Base-by-base conservation (phyloP, 352 stramenopile genomes). In the Phytophthora pistaciae region DNA sequence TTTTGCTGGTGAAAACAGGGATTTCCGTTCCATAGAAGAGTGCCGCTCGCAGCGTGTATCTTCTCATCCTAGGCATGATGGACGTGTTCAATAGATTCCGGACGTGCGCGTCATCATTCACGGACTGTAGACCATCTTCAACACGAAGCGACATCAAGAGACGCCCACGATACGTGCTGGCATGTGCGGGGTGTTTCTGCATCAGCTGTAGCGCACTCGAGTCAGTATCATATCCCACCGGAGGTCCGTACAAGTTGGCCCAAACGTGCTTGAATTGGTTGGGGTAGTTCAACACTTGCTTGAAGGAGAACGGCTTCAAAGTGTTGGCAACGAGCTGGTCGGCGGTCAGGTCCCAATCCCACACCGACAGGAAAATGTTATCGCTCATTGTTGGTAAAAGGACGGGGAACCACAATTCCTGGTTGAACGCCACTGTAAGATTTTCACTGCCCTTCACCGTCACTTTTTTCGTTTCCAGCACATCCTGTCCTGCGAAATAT, bases 351-450 rank as follows among this genome's bases (percentile, higher is more conserved):
- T 91, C 78, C 66, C 78, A 91, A 74, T 97, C 92, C 85, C 86
- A 97, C 20, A 98, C 60, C 8, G 85, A 95, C n/a, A 97, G 65
- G 38, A 85, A 88, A 21, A 98, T 89, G 42, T 84, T 85, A 67
- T 95, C 89, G 60, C 81, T 91, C 83, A 97, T 95, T 18, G 75
- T 91, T 33, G 90, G 91, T 25, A 96, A 66, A 3, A 94, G 64
- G 1, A 97, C 80, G 11, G 90, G 91, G 68, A 98, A 91, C 92
- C 91, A 97, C 44, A 98, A 75, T 65, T 97, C 91, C 53, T 96
- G 77, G 68, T 92, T 87, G 64, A 92, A 88, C 50, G 80, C 67
- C 7, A 83, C 71, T 3, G 56, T 73, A 8, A 88, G 68, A 46
- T 84, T 80, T 31, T 69, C 62, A 21, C 75, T 85, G n/a, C 85